Percentiles rank a stretch among this genome's conserved stretches.
phyloP scores from a whole-genome alignment of 2,329 filamentous ascomycete genomes.

The Bipolaris oryzae region DNA sequence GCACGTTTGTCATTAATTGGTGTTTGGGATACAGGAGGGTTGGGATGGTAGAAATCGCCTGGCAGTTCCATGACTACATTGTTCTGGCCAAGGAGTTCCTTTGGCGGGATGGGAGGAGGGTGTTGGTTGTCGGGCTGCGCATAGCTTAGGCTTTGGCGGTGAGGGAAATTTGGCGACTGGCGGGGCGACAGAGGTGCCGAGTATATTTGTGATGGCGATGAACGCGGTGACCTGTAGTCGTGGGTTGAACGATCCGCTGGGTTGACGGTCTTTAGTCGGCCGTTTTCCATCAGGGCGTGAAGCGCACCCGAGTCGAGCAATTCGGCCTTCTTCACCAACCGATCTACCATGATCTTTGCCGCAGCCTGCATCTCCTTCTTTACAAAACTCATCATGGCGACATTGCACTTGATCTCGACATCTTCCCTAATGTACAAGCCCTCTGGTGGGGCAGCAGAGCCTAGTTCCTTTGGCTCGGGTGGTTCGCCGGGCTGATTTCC shows the following conservation, averaged over 20 bases:
- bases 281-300: constrained; percentile 70
- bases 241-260: constrained; percentile 47
- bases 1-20: constrained; percentile 32
- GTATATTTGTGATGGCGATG: constrained; percentile 35
- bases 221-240: constrained; percentile 24
- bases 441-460: constrained; percentile 67
- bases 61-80: constrained; percentile 51
- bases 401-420: constrained; percentile 72
- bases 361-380: constrained; percentile 70
- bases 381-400: constrained; percentile 68
- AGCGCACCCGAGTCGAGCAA: constrained; percentile 69
- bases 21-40: constrained; percentile 35
- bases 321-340: constrained; percentile 74
- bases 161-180: constrained; percentile 29
- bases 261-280: constrained; percentile 65
- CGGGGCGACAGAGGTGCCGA: constrained; percentile 36
- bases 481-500: constrained; percentile 73
- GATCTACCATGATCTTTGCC: constrained; percentile 69
- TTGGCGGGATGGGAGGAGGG: constrained; percentile 21
- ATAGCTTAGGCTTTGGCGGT: constrained; percentile 9
- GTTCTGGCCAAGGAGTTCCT: constrained; percentile 35
- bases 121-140: constrained; percentile 17
- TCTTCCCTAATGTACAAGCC: constrained; percentile 73
- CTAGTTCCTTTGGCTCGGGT: constrained; percentile 66
- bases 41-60: constrained; percentile 50